Evolutionary conservation across 306 rosid genomes (phyloP).

Genomic region (Prunus kanzakura): DNA sequence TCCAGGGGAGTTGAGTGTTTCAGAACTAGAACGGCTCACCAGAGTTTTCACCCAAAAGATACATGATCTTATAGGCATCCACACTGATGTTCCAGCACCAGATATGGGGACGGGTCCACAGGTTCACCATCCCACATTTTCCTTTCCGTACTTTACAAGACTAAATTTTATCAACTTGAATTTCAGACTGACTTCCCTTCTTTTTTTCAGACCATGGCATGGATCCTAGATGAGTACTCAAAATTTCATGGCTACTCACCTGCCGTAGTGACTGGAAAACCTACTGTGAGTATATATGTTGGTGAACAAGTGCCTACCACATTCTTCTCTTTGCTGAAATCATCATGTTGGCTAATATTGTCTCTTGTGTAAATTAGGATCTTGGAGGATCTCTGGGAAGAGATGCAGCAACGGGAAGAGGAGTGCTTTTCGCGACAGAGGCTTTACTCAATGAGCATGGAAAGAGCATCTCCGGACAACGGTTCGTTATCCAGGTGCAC

Average conservation of each 20-base stretch:
- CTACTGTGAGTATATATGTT: conserved; percentile 50
- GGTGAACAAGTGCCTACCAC: too few relatives aligned
- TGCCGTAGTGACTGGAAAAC: conserved; percentile 93
- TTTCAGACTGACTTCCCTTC: not conserved
- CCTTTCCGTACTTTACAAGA: not conserved
- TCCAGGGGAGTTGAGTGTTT: conserved; percentile 61
- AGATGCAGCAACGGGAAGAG: conserved; percentile 94
- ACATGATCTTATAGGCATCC: conserved; percentile 81
- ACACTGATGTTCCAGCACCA: conserved; percentile 94
- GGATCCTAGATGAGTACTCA: conserved; percentile 95
- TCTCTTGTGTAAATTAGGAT: conserved; percentile 41
- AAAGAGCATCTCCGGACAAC: conserved; percentile 71
- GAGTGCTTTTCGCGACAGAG: conserved; percentile 84
- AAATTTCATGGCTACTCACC: conserved; percentile 95
- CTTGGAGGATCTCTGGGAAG: conserved; percentile 93
- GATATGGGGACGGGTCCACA: conserved; percentile 99
- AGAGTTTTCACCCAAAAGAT: conserved; percentile 95
- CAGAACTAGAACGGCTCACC: conserved; percentile 88
- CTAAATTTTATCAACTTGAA: not conserved
- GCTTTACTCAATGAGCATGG: conserved; percentile 84
- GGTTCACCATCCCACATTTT: conserved; percentile 31
- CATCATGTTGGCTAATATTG: not conserved
- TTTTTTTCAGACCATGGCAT: conserved; percentile 78
- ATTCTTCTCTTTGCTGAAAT: not conserved
- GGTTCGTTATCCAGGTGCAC: conserved; percentile 77